These are phyloP conservation scores for Furcasterigmium furcatum DNA, from an alignment of 2,329 filamentous ascomycete genomes.

Conservation along the genomic window DNA sequence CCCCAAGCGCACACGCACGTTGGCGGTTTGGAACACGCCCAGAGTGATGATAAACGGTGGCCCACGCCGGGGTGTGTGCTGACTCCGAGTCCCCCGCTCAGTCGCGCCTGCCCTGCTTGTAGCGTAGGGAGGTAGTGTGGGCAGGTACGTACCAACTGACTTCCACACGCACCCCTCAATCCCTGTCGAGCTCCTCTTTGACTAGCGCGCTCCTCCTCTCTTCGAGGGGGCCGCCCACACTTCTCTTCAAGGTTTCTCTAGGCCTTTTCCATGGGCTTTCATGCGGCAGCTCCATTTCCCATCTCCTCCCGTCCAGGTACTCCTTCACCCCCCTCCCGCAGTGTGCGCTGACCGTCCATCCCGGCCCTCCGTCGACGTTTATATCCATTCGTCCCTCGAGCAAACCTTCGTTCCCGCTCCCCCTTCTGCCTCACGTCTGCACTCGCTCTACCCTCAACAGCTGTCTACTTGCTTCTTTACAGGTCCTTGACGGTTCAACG, in stretches of 20 bases:
- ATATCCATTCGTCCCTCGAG: not conserved
- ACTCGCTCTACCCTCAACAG: not conserved
- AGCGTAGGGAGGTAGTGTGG: no score
- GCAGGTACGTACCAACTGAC: no score
- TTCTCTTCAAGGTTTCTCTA: slow-evolving; percentile 1
- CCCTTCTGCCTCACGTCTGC: not conserved
- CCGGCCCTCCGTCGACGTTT: not conserved
- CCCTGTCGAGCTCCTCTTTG: not conserved
- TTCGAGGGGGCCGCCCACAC: not conserved
- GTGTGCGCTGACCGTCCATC: not conserved
- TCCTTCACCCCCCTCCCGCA: not conserved
- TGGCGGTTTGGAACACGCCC: no score
- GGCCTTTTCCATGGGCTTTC: slow-evolving; percentile 4
- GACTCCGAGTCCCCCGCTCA: no score
- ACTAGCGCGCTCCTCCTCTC: not conserved
- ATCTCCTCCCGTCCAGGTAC: not conserved
- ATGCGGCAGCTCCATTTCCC: slow-evolving; percentile 6
- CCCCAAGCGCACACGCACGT: no score
- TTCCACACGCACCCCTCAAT: no score
- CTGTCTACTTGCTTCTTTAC: no score
- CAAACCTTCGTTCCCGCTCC: not conserved
- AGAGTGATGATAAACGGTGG: no score
- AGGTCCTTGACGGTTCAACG: no score
- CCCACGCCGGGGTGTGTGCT: no score
- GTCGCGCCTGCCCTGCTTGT: no score